These are phyloP conservation scores for Dactylellina sp. DNA, from an alignment of 2,329 filamentous ascomycete species.

Conservation along the genomic window DNA sequence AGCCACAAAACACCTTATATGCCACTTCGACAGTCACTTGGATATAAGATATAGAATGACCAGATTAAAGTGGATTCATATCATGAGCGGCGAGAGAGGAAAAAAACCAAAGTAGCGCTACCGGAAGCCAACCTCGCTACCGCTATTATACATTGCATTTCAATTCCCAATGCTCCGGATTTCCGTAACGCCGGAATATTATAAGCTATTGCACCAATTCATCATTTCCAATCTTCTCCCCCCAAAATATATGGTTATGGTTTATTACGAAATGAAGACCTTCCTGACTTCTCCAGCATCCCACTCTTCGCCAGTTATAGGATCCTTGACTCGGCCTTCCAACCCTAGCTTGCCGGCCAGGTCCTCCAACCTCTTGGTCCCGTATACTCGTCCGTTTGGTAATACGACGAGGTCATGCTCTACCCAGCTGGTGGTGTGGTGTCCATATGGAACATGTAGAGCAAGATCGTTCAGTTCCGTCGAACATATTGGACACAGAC, in stretches of 20 bases:
- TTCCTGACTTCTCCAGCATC: constrained; percentile 76
- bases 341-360: constrained; percentile 84
- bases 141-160: constrained; percentile 48
- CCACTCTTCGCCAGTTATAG: constrained; percentile 78
- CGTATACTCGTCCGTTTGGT: constrained; percentile 88
- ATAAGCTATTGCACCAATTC: constrained; percentile 7
- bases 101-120: constrained; percentile 26
- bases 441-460: constrained; percentile 87
- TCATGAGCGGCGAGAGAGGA: constrained; percentile 54
- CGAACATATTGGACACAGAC: constrained; percentile 93
- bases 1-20: too few species aligned
- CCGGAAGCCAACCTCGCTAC: constrained; percentile 26
- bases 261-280: constrained; percentile 77
- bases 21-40: background rate
- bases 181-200: constrained; percentile 42
- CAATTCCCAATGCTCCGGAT: constrained; percentile 26
- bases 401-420: constrained; percentile 87
- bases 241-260: background rate
- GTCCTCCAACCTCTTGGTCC: constrained; percentile 77
- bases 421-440: constrained; percentile 93
- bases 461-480: constrained; percentile 94
- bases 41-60: background rate
- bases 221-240: background rate
- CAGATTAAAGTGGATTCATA: constrained; percentile 2
- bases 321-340: constrained; percentile 78